Base-by-base conservation (phyloP, 495 filamentous ascomycete species). In the Penicillium herquei region DNA sequence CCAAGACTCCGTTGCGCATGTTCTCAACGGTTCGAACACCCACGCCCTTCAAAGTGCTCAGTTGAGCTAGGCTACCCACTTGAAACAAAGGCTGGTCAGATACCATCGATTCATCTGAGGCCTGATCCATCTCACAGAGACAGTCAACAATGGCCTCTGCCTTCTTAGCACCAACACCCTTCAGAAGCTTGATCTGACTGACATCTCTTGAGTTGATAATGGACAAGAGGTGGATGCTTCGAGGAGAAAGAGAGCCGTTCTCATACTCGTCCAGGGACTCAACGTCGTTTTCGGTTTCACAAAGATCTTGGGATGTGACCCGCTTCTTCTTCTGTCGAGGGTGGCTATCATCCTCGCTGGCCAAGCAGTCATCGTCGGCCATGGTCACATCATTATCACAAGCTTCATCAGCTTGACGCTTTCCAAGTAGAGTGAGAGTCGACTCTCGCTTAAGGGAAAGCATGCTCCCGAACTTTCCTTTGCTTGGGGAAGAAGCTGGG, bases 131-230 rank as follows among this genome's bases (percentile, higher is more conserved):
- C 54, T 79, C 73, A 34, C 75, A 77, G 17, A 82, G 71, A 41
- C 78, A 81, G 56, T 80, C 72, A 11, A 82, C 72, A 43, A 84
- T 80, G 3, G 73, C 72, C 49, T 81, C 77, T 9, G 81, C 81
- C 59, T 80, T 82, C 49, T 82, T 84, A 31, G 67, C 70, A 7
- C 81, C 81, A 8, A 84, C 78, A 17, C 81, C 86, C 65, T 88
- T 90, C n/a, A 98, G 69, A 14, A 80, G 60, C 52, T 78, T 79
- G 58, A 88, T 87, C 64, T 79, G 79, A 32, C 72, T 77, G 7
- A 91, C 70, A 57, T 97, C 89, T 12, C 89, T 80, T 2, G 87
- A 90, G 70, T 98, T 98, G 70, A 98, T 85, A 62, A 97, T 88
- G 12, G 83, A 79, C 3, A 98, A 78, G 8, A 98, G 66, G 49